Conservation (phyloP, 805 yeast species). For the Cyberlindnera veronae region DNA sequence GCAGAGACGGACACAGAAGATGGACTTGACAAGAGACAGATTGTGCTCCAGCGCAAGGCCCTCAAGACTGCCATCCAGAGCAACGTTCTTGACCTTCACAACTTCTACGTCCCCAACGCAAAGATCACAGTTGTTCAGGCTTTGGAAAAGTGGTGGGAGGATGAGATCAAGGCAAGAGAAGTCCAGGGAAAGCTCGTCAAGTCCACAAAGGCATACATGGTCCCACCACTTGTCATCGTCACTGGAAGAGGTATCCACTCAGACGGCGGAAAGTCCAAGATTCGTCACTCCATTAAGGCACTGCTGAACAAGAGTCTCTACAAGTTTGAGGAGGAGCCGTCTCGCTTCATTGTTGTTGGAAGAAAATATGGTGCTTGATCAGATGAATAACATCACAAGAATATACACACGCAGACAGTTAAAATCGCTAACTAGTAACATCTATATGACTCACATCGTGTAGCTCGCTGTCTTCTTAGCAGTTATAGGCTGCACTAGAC, state of each 20-base stretch:
- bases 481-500: too few species aligned
- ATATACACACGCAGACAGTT: too few species aligned
- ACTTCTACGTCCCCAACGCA: constrained; percentile 47
- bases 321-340: constrained; percentile 43
- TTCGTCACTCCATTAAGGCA: constrained; percentile 41
- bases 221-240: constrained; percentile 44
- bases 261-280: constrained; percentile 48
- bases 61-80: constrained; percentile 18
- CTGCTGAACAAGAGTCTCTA: constrained; percentile 37
- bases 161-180: constrained; percentile 45
- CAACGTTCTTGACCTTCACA: constrained; percentile 53
- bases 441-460: too few species aligned
- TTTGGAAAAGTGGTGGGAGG: constrained; percentile 58
- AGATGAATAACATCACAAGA: background rate
- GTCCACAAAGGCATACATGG: constrained; percentile 37
- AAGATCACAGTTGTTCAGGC: constrained; percentile 33
- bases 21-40: constrained; percentile 5
- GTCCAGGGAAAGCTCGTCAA: constrained; percentile 34
- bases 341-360: constrained; percentile 44
- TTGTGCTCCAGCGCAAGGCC: constrained; percentile 14
- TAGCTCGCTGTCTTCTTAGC: too few species aligned
- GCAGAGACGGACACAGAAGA: background rate
- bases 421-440: too few species aligned
- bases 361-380: constrained; percentile 20
- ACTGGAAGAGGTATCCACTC: constrained; percentile 77